A percentile compares a stretch with the other conserved stretches of the same genome.
Conservation (phyloP, 2,329 filamentous ascomycete species). For the Monilinia laxa region DNA sequence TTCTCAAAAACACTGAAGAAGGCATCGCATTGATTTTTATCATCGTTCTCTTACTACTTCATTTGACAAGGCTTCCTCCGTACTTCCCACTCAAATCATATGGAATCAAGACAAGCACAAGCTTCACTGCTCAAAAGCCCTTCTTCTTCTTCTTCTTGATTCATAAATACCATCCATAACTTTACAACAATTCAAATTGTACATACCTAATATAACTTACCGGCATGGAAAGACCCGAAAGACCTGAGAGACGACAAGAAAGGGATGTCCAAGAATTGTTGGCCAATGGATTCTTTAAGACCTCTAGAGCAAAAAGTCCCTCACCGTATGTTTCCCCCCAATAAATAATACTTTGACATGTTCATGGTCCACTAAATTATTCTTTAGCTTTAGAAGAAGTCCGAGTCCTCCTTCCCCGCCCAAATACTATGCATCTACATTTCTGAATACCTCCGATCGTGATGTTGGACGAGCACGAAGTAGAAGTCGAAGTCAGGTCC, state of each 20-base stretch:
- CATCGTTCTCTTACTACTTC: neutral
- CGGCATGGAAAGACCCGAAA: constrained; percentile 29
- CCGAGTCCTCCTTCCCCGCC: constrained; percentile 21
- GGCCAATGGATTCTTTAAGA: constrained; percentile 52
- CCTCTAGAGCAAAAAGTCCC: constrained; percentile 46
- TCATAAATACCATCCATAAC: neutral
- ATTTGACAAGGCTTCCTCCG: too few species aligned
- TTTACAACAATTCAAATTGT: neutral
- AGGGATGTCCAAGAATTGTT: constrained; percentile 40
- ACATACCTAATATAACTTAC: neutral
- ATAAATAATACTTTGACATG: neutral
- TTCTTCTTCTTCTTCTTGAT: constrained; percentile 6
- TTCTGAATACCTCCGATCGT: constrained; percentile 21
- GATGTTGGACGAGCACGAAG: constrained; percentile 26
- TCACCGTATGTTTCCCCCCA: constrained; percentile 37
- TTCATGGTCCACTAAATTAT: neutral
- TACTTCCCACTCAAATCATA: neutral
- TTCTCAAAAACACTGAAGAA: neutral
- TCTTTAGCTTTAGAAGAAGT: constrained; percentile 16
- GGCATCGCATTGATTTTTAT: neutral
- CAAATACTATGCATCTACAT: constrained; percentile 23
- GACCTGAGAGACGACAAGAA: constrained; percentile 23
- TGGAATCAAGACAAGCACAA: neutral
- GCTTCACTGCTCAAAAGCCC: neutral
- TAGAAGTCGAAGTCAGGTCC: too few species aligned